Conservation (phyloP, 75 land plant genomes). For the Picea sitchensis region DNA sequence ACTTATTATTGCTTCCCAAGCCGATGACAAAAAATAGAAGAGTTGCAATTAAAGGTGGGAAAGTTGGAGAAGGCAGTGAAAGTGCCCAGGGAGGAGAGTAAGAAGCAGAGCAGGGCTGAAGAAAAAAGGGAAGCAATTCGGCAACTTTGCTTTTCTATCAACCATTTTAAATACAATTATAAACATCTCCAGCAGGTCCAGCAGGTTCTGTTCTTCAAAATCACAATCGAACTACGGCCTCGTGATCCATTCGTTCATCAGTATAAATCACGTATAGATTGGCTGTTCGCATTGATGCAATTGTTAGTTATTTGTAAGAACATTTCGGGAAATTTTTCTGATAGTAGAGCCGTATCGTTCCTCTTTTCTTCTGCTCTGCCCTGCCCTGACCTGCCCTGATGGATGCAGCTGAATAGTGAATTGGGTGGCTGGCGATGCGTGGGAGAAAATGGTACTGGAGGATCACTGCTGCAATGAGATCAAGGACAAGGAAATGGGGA, state of each 20-base stretch:
- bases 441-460: too few relatives aligned
- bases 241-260: background rate
- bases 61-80: slow-evolving; percentile 26
- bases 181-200: slow-evolving; percentile 25
- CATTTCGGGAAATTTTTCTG: too few relatives aligned
- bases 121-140: slow-evolving; percentile 80
- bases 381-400: too few relatives aligned
- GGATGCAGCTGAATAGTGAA: too few relatives aligned
- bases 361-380: too few relatives aligned
- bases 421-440: too few relatives aligned
- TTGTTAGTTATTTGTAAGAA: background rate
- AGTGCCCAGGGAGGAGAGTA: slow-evolving; percentile 31
- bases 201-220: slow-evolving; percentile 14
- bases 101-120: slow-evolving; percentile 57
- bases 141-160: slow-evolving; percentile 68
- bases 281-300: background rate
- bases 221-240: background rate
- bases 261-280: background rate
- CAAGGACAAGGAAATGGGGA: background rate
- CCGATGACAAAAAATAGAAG: slow-evolving; percentile 8
- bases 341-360: too few relatives aligned
- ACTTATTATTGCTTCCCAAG: slow-evolving; percentile 25
- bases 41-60: slow-evolving; percentile 18
- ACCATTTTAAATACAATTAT: slow-evolving; percentile 49
- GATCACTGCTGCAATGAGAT: too few relatives aligned